A percentile compares a stretch with the other conserved stretches of the same genome.
phyloP scores from a whole-genome alignment of 208 protist species.

The Acanthamoeba healyi region DNA sequence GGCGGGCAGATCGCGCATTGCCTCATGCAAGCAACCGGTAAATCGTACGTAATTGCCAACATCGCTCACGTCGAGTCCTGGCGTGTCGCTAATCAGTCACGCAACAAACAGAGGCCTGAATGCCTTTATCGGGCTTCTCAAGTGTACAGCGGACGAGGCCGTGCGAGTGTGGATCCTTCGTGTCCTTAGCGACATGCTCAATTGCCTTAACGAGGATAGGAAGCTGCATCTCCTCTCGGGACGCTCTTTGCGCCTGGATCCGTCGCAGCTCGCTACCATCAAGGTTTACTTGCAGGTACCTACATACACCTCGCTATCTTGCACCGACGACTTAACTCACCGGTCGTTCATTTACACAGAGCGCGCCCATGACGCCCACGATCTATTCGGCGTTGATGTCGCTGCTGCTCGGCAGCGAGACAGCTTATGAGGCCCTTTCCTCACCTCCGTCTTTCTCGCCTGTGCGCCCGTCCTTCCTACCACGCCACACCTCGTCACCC shows the following conservation, averaged over 20 bases:
- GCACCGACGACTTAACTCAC: too few species aligned
- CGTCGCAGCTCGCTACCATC: slow-evolving; percentile 28
- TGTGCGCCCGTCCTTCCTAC: not conserved
- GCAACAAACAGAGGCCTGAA: slow-evolving; percentile 53
- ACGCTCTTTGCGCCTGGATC: not conserved
- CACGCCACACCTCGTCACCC: not conserved
- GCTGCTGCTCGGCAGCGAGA: slow-evolving; percentile 35
- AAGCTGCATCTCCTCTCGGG: slow-evolving; percentile 44
- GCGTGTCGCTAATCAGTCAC: not conserved
- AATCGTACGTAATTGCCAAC: not conserved
- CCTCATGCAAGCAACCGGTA: slow-evolving; percentile 41
- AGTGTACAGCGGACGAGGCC: not conserved
- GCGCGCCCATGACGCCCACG: slow-evolving; percentile 1
- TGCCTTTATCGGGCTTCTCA: slow-evolving; percentile 34
- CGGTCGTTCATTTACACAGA: too few species aligned
- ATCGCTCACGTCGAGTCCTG: not conserved
- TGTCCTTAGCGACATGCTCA: slow-evolving; percentile 38
- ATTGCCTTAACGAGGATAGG: slow-evolving; percentile 59
- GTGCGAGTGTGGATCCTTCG: slow-evolving; percentile 61
- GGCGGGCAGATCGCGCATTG: slow-evolving; percentile 59
- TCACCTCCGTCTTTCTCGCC: slow-evolving; percentile 13
- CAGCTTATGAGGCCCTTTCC: slow-evolving; percentile 20
- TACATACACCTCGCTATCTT: too few species aligned
- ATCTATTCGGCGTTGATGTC: slow-evolving; percentile 55
- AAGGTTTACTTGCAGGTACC: slow-evolving; percentile 48